phyloP scores from a whole-genome alignment of 1,284 basidiomycete genomes.

The Apiotrichum porosum region DNA sequence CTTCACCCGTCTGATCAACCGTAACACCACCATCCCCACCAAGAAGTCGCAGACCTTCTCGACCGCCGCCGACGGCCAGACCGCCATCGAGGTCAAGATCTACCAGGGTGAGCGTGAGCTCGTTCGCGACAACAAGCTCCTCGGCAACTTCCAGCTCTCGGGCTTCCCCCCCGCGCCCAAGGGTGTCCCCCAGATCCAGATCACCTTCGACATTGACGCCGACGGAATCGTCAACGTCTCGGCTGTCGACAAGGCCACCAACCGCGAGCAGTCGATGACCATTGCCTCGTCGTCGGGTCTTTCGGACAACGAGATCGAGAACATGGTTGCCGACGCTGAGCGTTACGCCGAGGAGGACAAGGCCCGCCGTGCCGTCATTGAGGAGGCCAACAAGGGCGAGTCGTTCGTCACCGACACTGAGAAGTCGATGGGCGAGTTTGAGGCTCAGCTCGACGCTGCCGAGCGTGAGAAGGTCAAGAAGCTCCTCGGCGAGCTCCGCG shows the following conservation, averaged over 20 bases:
- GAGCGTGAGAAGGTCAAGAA: slow-evolving; percentile 92
- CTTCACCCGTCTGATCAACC: slow-evolving; percentile 87
- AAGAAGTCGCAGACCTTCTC: slow-evolving; percentile 99
- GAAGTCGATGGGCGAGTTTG: slow-evolving; percentile 94
- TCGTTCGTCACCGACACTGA: slow-evolving; percentile 92
- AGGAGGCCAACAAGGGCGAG: slow-evolving; percentile 96
- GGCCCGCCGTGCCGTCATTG: slow-evolving; percentile 79
- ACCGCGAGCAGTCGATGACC: slow-evolving; percentile 81
- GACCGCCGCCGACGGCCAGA: slow-evolving; percentile 93
- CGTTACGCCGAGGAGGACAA: slow-evolving; percentile 89
- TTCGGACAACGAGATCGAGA: slow-evolving; percentile 93
- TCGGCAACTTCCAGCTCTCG: slow-evolving; percentile 98
- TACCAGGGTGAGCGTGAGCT: slow-evolving; percentile 98
- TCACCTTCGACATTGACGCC: slow-evolving; percentile 98
- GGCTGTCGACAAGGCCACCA: slow-evolving; percentile 94
- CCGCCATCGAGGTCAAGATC: slow-evolving; percentile 94
- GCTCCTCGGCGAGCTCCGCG: slow-evolving; percentile 81
- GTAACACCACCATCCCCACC: slow-evolving; percentile 98
- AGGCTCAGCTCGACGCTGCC: slow-evolving; percentile 84
- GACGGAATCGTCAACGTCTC: slow-evolving; percentile 98
- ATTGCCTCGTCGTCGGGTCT: slow-evolving; percentile 94
- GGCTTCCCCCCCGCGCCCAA: slow-evolving; percentile 95
- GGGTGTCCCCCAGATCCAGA: slow-evolving; percentile 97
- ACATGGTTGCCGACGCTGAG: slow-evolving; percentile 93
- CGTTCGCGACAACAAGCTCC: slow-evolving; percentile 89